Evolutionary conservation across 1,284 basidiomycete species (phyloP), one percentile per base, ranked within the genome.

Genomic region (Cutaneotrichosporon sp.): DNA sequence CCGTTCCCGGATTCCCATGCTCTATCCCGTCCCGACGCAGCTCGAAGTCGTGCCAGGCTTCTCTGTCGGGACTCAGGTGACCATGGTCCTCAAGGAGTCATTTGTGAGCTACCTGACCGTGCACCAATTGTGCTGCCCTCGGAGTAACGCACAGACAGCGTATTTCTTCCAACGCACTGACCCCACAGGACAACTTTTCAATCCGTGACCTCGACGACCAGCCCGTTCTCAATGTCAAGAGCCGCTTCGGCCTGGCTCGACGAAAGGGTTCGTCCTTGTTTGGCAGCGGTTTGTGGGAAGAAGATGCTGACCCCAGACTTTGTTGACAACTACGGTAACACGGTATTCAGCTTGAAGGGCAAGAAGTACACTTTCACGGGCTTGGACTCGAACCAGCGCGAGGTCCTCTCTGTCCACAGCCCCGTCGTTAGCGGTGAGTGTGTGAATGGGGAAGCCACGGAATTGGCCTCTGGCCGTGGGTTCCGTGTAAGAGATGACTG

Each of bases 81-180:
- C 52, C 5, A 34, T 61, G 21, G 30, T 56, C 2, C 53, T 61
- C 10, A 49, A 56, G 34, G 60, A 61, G 53, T 26, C 55, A 32
- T 55, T 56, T 42, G 55, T 56, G 38, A 78, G 34, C 42, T n/a
- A 38, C 34, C 22, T 2, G 10, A 10, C 49, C 13, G 49, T 26
- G 26, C 26, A 26, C 47, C 22, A 8, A 7, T 18, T 5, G 2
- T n/a, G 6, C 4, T 1, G 21, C 8, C 47, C 46, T 22, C 22
- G 49, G 49, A 5, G 26, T 26, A 26, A 26, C 26, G 49, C 21
- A 51, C 34, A 22, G 21, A 56, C 53, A 7, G 22, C 18, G 13
- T 26, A 26, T 26, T 26, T 26, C 26, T 26, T 26, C 26, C 26
- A 36, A 8, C 34, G 34, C 34, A 36, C 34, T 36, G 34, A 36